Base-by-base conservation (phyloP, 2,329 filamentous ascomycete species). In the Ascomycota sp. region DNA sequence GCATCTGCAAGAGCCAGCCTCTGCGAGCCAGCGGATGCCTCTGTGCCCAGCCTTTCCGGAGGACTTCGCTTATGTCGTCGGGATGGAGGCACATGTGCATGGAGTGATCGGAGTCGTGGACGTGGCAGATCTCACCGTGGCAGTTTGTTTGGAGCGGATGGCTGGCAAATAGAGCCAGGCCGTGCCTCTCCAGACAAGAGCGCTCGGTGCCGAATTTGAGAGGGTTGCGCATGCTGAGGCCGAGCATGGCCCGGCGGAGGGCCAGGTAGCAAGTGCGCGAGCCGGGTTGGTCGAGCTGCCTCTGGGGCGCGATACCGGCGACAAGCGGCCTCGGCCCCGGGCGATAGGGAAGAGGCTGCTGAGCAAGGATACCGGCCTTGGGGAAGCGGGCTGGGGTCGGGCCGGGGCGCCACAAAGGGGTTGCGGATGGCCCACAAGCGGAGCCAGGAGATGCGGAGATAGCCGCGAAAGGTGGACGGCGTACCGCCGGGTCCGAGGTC, bases 31-130 rank as follows among this genome's bases (percentile, higher is more conserved):
- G 51, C 2, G 67, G 70, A 38, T 74, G 70, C 21, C 68, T 54
- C 53, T 91, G 72, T 1, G 76, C 83, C 81, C 82, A 91, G 2
- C 80, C 78, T 36, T 69, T 71, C 39, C 73, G 64, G 17, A 92
- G 53, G 12, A 89, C 64, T 30, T 75, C 58, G 40, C 62, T 68
- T 30, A 77, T 78, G 45, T 91, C 82, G 25, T 75, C 66, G 0
- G 80, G 79, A 43, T 89, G 80, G 30, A 92, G 60, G 29, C 71
- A 79, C 53, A 89, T 59, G 50, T 91, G 82, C 63, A 89, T 59
- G 4, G 71, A 77, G 35, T 75, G 68, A 39, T 89, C 81, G 17
- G 64, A 72, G 29, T 73, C 67, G 50, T 91, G 82, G 8, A 81
- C 69, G 47, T 92, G 82, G 41, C 70, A 77, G 26, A 91, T 66